Conservation (phyloP, 1,284 basidiomycete genomes). For the Heterobasidion irregulare region DNA sequence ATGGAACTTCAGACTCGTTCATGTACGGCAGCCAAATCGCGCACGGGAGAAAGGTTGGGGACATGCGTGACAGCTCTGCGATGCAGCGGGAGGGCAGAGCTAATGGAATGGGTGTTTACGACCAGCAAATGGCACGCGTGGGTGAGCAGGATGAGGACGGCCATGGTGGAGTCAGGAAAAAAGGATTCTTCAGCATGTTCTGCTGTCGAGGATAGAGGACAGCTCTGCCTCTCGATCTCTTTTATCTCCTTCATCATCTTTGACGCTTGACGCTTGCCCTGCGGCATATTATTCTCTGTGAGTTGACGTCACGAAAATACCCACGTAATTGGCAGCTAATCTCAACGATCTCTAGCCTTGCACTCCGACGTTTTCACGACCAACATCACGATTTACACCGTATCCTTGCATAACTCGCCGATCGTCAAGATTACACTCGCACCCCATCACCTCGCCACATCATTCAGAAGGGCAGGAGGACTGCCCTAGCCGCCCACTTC, state of each 20-base stretch:
- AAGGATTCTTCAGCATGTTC: slow-evolving; percentile 32
- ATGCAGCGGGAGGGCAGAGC: slow-evolving; percentile 36
- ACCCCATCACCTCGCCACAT: not conserved
- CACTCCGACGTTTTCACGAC: slow-evolving; percentile 1
- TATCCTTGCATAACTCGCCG: not conserved
- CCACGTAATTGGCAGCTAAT: not conserved
- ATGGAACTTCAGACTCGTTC: slow-evolving; percentile 14
- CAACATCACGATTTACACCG: not conserved
- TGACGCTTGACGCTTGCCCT: not conserved
- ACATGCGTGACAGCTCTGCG: not conserved
- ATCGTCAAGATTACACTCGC: not conserved
- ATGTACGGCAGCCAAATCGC: slow-evolving; percentile 8
- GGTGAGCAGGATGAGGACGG: slow-evolving; percentile 40
- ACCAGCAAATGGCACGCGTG: slow-evolving; percentile 42
- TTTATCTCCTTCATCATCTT: not conserved
- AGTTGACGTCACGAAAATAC: not conserved
- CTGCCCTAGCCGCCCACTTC: no score
- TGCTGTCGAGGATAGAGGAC: slow-evolving; percentile 34
- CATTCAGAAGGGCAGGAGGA: no score
- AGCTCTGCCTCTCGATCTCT: not conserved
- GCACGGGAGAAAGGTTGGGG: slow-evolving; percentile 7
- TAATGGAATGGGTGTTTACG: slow-evolving; percentile 47
- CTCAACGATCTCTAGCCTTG: not conserved
- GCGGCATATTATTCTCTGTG: not conserved
- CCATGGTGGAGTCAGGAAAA: slow-evolving; percentile 30